Conservation (phyloP, 2,329 filamentous ascomycete species). For the Malbranchea cinnamomea region DNA sequence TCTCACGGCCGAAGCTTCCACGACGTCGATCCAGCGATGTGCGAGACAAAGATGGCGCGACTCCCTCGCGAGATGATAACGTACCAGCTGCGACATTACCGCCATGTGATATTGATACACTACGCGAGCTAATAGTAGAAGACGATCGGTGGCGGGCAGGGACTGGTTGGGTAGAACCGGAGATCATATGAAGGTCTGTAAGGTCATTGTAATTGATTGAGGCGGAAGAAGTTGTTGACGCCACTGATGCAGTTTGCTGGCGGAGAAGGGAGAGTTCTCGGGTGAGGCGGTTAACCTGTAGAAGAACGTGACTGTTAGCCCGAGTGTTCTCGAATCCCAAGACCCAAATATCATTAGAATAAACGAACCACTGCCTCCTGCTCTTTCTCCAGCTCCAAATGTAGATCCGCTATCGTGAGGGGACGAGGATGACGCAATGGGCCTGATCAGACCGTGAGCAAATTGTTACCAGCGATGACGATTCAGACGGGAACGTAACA, state of each 20-base stretch:
- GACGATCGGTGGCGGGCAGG: slow-evolving; percentile 43
- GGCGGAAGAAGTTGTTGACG: slow-evolving; percentile 44
- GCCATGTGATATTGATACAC: slow-evolving; percentile 21
- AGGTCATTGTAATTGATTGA: slow-evolving; percentile 37
- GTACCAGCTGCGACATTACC: slow-evolving; percentile 19
- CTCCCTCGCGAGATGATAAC: slow-evolving; percentile 26
- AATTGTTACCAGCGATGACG: too few species aligned
- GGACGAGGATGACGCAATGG: slow-evolving; percentile 77
- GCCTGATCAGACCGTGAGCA: slow-evolving; percentile 29
- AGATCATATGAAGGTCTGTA: slow-evolving; percentile 28
- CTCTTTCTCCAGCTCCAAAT: slow-evolving; percentile 82
- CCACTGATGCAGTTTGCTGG: slow-evolving; percentile 47
- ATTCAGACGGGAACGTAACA: too few species aligned
- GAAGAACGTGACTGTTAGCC: background rate
- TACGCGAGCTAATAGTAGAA: slow-evolving; percentile 36
- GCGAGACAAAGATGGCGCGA: slow-evolving; percentile 14
- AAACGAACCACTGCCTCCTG: slow-evolving; percentile 81
- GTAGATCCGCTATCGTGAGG: slow-evolving; percentile 75
- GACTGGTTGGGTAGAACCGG: slow-evolving; percentile 37
- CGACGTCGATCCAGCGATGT: slow-evolving; percentile 17
- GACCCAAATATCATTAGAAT: too few species aligned
- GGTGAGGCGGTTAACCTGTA: slow-evolving; percentile 77
- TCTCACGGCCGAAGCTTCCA: slow-evolving; percentile 25
- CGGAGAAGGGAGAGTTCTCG: slow-evolving; percentile 79
- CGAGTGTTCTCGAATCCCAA: background rate